Conservation (phyloP, 2,329 filamentous ascomycete genomes). For the Penicillium aurantiogriseum region DNA sequence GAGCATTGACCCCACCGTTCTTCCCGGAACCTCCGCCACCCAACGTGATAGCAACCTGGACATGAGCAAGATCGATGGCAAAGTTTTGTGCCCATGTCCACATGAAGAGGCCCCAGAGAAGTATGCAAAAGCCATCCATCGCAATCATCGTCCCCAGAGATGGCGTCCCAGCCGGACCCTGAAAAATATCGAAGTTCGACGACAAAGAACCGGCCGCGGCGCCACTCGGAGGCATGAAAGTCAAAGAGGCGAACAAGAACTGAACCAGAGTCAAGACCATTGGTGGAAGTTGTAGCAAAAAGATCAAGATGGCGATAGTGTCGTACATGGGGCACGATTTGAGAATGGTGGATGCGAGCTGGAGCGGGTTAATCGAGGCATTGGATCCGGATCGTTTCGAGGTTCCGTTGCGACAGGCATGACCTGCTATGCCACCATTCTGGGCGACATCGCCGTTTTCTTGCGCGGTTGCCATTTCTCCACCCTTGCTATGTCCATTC, state of each 20-base stretch:
- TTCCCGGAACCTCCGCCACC: conserved; percentile 67
- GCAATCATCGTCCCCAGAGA: conserved; percentile 80
- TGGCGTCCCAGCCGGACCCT: conserved; percentile 79
- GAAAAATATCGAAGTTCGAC: conserved; percentile 87
- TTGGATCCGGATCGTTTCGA: conserved; percentile 37
- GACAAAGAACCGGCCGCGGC: conserved; percentile 71
- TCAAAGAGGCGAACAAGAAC: conserved; percentile 86
- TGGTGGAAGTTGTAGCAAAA: conserved; percentile 87
- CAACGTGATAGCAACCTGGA: conserved; percentile 86
- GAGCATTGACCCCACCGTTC: conserved; percentile 46
- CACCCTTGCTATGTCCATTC: conserved; percentile 38
- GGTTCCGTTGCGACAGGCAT: conserved; percentile 33
- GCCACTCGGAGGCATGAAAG: conserved; percentile 81
- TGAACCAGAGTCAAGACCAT: conserved; percentile 86
- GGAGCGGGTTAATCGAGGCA: conserved; percentile 66
- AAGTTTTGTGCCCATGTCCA: conserved; percentile 86
- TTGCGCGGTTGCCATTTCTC: conserved; percentile 38
- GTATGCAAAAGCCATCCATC: conserved; percentile 77
- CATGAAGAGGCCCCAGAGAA: conserved; percentile 77
- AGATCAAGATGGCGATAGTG: conserved; percentile 93
- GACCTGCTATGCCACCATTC: conserved; percentile 31
- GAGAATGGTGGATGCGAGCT: conserved; percentile 81
- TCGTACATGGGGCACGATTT: conserved; percentile 87
- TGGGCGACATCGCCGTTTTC: conserved; percentile 31
- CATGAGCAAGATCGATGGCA: conserved; percentile 84